Evolutionary conservation across 139 green algal genomes (phyloP).

Genomic region (Chlamydomonas sp.): DNA sequence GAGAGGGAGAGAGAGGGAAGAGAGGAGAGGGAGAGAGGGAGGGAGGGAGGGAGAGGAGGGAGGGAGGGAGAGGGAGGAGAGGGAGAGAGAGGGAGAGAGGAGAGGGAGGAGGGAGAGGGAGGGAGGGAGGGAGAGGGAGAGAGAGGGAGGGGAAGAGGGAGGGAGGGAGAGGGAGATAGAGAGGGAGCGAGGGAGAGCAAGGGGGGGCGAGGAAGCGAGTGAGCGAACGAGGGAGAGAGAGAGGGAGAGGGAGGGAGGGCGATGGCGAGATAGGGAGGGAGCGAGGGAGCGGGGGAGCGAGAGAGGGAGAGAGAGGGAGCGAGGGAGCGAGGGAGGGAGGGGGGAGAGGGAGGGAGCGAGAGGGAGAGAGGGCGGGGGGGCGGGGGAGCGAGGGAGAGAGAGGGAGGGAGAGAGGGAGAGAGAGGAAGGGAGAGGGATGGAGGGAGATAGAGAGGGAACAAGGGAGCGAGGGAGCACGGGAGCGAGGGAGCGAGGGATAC

Average conservation of each 20-base stretch:
- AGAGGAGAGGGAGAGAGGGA: constrained; percentile 5
- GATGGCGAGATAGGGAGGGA: background rate
- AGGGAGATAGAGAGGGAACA: background rate
- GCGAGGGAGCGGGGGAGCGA: background rate
- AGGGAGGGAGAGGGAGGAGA: background rate
- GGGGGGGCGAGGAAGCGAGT: too few relatives aligned
- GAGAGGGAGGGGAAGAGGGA: constrained; percentile 10
- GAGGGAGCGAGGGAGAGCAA: too few relatives aligned
- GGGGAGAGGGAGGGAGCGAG: background rate
- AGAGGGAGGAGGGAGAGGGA: background rate
- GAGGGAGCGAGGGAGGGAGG: background rate
- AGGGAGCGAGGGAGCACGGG: too few relatives aligned
- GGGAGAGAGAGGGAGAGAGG: constrained; percentile 11
- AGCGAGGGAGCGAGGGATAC: background rate
- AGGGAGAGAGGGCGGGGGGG: too few relatives aligned
- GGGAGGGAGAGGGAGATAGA: background rate
- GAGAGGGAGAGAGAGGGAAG: background rate
- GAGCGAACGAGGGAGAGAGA: too few relatives aligned
- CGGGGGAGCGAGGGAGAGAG: too few relatives aligned
- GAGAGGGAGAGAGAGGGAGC: too few relatives aligned
- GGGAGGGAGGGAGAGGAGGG: background rate
- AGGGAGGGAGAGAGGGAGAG: too few relatives aligned
- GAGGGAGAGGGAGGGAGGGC: too few relatives aligned
- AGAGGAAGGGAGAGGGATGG: too few relatives aligned
- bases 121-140: constrained; percentile 1